Conservation (phyloP, 352 stramenopile genomes). For the Pythium phragmiticola region DNA sequence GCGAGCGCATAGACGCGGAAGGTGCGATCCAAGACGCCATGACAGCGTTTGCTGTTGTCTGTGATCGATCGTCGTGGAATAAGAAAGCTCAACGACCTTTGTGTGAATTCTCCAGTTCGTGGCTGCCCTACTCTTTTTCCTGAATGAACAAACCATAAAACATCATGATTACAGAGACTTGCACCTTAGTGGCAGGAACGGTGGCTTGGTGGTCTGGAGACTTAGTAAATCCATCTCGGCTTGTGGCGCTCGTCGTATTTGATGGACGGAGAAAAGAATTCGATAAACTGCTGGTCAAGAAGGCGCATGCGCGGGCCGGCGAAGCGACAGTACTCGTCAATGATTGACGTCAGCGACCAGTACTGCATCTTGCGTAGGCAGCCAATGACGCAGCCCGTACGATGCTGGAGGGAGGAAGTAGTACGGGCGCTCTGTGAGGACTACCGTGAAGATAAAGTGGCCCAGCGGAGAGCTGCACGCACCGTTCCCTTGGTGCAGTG, state of each 20-base stretch:
- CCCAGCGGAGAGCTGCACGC: conserved; percentile 2
- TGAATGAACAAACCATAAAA: conserved; percentile 23
- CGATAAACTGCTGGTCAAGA: conserved; percentile 88
- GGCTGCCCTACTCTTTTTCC: conserved; percentile 15
- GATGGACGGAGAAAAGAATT: conserved; percentile 83
- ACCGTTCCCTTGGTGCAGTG: conserved; percentile 89
- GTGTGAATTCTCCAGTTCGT: conserved; percentile 1
- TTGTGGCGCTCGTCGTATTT: conserved; percentile 81
- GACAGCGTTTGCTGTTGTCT: background rate
- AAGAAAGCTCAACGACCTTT: conserved; percentile 7
- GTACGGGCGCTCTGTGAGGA: too few species aligned
- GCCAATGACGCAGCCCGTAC: conserved; percentile 82
- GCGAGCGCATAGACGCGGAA: conserved; percentile 43
- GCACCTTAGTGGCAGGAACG: background rate
- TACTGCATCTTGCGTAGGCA: conserved; percentile 88
- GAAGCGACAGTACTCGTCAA: conserved; percentile 88
- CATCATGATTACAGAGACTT: conserved; percentile 12
- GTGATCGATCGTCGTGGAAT: conserved; percentile 1
- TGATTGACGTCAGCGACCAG: conserved; percentile 86
- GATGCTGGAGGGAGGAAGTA: conserved; percentile 41
- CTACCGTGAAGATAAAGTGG: background rate
- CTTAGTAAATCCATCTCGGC: conserved; percentile 62
- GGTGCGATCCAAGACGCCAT: conserved; percentile 9
- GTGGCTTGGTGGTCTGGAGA: background rate
- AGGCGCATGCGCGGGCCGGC: conserved; percentile 81